These are phyloP conservation scores for Blastobotrys robertii DNA, from an alignment of 805 yeast species.

Conservation along the genomic window DNA sequence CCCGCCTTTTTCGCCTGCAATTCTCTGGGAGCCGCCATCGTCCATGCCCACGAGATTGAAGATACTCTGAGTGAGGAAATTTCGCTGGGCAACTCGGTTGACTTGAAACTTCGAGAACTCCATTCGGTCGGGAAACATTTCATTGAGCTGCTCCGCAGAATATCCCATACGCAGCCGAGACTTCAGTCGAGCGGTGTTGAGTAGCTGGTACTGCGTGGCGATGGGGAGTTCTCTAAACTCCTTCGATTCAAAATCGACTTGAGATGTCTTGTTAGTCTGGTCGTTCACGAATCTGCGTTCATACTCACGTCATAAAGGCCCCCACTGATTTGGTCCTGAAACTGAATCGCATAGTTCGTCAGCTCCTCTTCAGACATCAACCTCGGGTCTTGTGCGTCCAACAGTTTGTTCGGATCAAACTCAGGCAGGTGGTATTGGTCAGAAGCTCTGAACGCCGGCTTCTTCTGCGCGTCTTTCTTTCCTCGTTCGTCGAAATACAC, in stretches of 20 bases:
- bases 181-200: constrained; percentile 71
- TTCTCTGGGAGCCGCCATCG: constrained; percentile 28
- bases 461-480: constrained; percentile 6
- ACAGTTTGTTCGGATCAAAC: constrained; percentile 36
- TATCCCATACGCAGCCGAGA: constrained; percentile 94
- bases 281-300: not conserved
- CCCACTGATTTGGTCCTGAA: constrained; percentile 42
- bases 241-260: constrained; percentile 73
- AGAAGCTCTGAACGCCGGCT: constrained; percentile 35
- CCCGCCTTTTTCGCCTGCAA: constrained; percentile 75
- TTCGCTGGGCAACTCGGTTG: constrained; percentile 83
- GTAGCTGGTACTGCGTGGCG: constrained; percentile 77
- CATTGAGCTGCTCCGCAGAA: constrained; percentile 75
- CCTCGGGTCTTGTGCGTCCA: constrained; percentile 55
- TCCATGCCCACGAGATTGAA: constrained; percentile 80
- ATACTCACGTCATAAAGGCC: constrained; percentile 28
- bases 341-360: constrained; percentile 45
- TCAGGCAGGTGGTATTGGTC: constrained; percentile 87
- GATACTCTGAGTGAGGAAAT: constrained; percentile 77
- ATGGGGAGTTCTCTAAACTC: constrained; percentile 72
- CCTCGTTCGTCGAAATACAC: constrained; percentile 31
- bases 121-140: constrained; percentile 72
- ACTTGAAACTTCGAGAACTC: constrained; percentile 92
- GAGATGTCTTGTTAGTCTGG: constrained; percentile 18
- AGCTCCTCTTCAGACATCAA: constrained; percentile 66